Percentiles rank a stretch among this genome's conserved stretches.
phyloP scores from a whole-genome alignment of 108 stramenopile genomes.

The Epithemia pelagica region DNA sequence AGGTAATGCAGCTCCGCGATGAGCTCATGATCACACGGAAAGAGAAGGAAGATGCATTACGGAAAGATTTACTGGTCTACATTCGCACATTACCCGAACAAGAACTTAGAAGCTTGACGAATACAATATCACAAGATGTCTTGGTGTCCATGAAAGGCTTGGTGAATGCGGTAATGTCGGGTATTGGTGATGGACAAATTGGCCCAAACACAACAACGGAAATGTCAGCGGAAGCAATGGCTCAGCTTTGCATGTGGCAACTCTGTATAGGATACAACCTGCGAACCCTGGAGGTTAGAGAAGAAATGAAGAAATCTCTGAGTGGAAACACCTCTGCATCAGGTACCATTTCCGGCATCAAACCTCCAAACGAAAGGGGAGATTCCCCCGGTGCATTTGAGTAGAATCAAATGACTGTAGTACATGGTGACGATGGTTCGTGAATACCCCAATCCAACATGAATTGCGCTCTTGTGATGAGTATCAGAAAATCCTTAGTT shows the following conservation, averaged over 20 bases:
- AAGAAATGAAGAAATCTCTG: slow-evolving; percentile 61
- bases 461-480: too few species aligned
- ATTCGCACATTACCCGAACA: slow-evolving; percentile 84
- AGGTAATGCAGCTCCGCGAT: slow-evolving; percentile 63
- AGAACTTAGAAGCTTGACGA: slow-evolving; percentile 70
- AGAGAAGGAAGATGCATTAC: slow-evolving; percentile 69
- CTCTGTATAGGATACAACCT: slow-evolving; percentile 92
- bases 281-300: slow-evolving; percentile 86
- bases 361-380: background rate
- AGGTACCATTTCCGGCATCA: background rate
- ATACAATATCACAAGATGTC: slow-evolving; percentile 86
- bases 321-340: background rate
- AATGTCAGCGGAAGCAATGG: slow-evolving; percentile 88
- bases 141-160: slow-evolving; percentile 92
- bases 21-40: slow-evolving; percentile 56
- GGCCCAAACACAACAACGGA: slow-evolving; percentile 80
- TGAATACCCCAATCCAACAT: too few species aligned
- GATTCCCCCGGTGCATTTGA: background rate
- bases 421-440: too few species aligned
- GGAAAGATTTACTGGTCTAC: slow-evolving; percentile 86
- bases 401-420: too few species aligned
- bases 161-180: slow-evolving; percentile 72
- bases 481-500: too few species aligned
- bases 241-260: slow-evolving; percentile 98
- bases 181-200: slow-evolving; percentile 66